Evolutionary conservation across 257 asterid species (phyloP).

Genomic region (Gynochthodes officinalis): DNA sequence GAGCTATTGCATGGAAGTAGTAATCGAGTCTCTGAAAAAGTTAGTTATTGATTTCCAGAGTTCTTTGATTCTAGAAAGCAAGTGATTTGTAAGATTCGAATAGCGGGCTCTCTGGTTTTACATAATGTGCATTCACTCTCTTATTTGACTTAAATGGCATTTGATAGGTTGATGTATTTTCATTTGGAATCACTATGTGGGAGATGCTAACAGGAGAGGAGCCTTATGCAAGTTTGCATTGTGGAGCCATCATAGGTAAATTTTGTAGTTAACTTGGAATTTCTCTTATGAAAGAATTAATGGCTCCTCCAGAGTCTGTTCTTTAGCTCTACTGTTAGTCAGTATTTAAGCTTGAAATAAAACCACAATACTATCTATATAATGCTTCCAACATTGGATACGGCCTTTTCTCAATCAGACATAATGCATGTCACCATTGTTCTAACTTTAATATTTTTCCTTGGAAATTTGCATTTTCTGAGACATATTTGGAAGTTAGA

Average conservation of each 20-base stretch:
- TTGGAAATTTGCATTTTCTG: background rate
- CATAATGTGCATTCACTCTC: background rate
- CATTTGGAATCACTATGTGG: conserved; percentile 89
- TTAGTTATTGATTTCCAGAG: conserved; percentile 22
- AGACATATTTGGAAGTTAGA: background rate
- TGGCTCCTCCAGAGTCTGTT: background rate
- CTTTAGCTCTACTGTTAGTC: background rate
- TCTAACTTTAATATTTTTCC: too few species aligned
- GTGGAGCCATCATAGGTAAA: conserved; percentile 88
- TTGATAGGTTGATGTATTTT: conserved; percentile 78
- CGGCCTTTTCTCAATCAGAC: background rate
- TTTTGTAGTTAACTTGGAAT: background rate
- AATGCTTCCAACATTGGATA: background rate
- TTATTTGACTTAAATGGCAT: background rate
- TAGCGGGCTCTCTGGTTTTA: background rate
- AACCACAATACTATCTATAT: background rate
- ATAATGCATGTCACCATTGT: background rate
- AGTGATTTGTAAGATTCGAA: background rate
- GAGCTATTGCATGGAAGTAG: conserved; percentile 73
- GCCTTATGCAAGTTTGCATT: conserved; percentile 79
- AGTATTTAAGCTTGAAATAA: background rate
- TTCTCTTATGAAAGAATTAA: background rate
- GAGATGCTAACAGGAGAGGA: conserved; percentile 85
- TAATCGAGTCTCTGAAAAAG: conserved; percentile 75
- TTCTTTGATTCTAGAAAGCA: background rate